Conservation (phyloP, 2,329 filamentous ascomycete genomes). For the Escovopsis weberi region DNA sequence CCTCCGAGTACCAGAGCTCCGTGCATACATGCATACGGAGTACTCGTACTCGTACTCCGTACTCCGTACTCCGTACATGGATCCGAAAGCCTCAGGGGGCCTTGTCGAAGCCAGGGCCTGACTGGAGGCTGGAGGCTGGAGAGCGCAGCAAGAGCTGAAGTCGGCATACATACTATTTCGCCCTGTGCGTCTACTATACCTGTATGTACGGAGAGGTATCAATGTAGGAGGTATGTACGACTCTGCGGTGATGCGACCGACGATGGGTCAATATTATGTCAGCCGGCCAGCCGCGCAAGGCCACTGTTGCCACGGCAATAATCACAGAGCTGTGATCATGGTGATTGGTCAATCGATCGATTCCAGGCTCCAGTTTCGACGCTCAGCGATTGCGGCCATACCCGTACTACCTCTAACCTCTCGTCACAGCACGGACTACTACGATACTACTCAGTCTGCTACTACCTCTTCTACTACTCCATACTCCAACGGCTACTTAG, state of each 20-base stretch:
- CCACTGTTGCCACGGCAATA: constrained; percentile 15
- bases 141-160: neutral
- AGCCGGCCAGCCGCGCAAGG: neutral
- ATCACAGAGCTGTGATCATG: too few relatives aligned
- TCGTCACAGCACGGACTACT: too few relatives aligned
- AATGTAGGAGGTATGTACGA: too few relatives aligned
- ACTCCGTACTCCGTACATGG: too few relatives aligned
- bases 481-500: too few relatives aligned
- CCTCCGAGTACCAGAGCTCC: neutral
- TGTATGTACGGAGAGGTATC: too few relatives aligned
- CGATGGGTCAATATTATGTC: neutral
- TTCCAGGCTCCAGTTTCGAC: neutral
- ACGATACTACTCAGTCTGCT: neutral
- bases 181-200: too few relatives aligned
- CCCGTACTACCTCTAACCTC: neutral
- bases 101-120: too few relatives aligned
- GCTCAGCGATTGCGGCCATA: neutral
- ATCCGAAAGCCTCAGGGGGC: neutral
- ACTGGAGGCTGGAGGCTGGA: too few relatives aligned
- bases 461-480: too few relatives aligned
- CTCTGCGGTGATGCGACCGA: neutral
- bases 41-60: too few relatives aligned
- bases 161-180: neutral
- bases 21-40: too few relatives aligned
- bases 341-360: neutral